Conservation (phyloP, 148 eudicot genomes). For the Spergularia marina region DNA sequence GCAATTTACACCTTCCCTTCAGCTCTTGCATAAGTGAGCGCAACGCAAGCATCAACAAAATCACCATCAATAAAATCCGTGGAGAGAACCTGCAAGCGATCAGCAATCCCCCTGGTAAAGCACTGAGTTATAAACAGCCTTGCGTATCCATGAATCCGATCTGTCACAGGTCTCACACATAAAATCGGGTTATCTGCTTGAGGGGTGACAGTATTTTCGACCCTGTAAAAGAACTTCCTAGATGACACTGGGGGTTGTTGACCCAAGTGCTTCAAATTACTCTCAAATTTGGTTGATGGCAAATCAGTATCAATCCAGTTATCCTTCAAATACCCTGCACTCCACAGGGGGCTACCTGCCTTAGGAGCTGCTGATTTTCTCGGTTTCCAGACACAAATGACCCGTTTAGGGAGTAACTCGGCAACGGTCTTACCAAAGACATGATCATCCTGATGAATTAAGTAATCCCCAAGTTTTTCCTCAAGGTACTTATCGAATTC, state of each 20-base stretch:
- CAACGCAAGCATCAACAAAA: constrained; percentile 88
- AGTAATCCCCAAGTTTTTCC: constrained; percentile 61
- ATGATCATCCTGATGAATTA: constrained; percentile 74
- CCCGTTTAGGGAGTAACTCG: constrained; percentile 67
- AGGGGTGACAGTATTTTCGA: constrained; percentile 91
- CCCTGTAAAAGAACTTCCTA: constrained; percentile 75
- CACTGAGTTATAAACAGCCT: constrained; percentile 77
- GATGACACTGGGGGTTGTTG: constrained; percentile 55
- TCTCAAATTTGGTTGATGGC: constrained; percentile 85
- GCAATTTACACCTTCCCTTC: constrained; percentile 43
- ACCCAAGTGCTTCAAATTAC: constrained; percentile 65
- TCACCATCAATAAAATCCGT: constrained; percentile 88
- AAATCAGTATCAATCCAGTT: constrained; percentile 91
- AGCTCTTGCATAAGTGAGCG: constrained; percentile 67
- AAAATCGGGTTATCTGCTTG: constrained; percentile 80
- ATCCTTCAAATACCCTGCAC: constrained; percentile 62
- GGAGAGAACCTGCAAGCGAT: constrained; percentile 72
- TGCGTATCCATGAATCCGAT: constrained; percentile 64
- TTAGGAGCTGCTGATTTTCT: constrained; percentile 59
- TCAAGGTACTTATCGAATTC: constrained; percentile 68
- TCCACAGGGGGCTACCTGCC: constrained; percentile 66
- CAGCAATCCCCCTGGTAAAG: constrained; percentile 43
- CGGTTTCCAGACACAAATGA: constrained; percentile 92
- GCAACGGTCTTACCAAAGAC: constrained; percentile 66
- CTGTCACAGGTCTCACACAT: constrained; percentile 85